Evolutionary conservation across 2,329 filamentous ascomycete genomes (phyloP).

Genomic region (Neodidymelliopsis sp.): DNA sequence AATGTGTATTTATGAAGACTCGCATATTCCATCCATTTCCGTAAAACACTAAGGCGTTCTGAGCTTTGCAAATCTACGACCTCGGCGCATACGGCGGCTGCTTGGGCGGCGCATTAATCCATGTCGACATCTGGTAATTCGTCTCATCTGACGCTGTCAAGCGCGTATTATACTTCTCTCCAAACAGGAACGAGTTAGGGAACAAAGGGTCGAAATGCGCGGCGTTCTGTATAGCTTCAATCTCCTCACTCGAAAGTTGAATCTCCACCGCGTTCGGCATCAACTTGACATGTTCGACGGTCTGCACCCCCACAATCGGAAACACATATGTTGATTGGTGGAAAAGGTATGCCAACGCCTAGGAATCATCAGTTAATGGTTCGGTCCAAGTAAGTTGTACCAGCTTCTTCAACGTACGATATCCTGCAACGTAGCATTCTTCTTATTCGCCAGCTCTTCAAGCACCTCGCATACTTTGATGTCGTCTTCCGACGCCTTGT

Average conservation of each 20-base stretch:
- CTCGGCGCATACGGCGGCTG: neutral
- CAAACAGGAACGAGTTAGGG: constrained; percentile 28
- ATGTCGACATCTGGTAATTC: constrained; percentile 16
- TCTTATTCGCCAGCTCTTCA: constrained; percentile 64
- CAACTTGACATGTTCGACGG: constrained; percentile 70
- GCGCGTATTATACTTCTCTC: constrained; percentile 1
- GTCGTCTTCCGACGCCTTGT: constrained; percentile 53
- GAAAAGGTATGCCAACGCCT: constrained; percentile 25
- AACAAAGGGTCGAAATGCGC: constrained; percentile 13
- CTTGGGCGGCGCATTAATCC: constrained; percentile 19
- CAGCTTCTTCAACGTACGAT: constrained; percentile 65
- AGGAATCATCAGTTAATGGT: neutral
- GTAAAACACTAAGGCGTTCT: too few species aligned
- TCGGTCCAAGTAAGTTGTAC: too few species aligned
- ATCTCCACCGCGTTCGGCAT: constrained; percentile 73
- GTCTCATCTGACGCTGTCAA: constrained; percentile 12
- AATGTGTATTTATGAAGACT: too few species aligned
- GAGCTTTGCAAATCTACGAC: too few species aligned
- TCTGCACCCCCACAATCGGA: constrained; percentile 74
- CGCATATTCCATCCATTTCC: too few species aligned
- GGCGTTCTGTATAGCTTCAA: constrained; percentile 68
- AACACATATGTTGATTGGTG: constrained; percentile 69
- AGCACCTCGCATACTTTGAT: constrained; percentile 63
- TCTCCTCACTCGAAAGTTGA: constrained; percentile 65
- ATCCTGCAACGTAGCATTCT: constrained; percentile 60